Conservation (phyloP, 805 yeast genomes). For the Zygotorulaspora chibaensis region DNA sequence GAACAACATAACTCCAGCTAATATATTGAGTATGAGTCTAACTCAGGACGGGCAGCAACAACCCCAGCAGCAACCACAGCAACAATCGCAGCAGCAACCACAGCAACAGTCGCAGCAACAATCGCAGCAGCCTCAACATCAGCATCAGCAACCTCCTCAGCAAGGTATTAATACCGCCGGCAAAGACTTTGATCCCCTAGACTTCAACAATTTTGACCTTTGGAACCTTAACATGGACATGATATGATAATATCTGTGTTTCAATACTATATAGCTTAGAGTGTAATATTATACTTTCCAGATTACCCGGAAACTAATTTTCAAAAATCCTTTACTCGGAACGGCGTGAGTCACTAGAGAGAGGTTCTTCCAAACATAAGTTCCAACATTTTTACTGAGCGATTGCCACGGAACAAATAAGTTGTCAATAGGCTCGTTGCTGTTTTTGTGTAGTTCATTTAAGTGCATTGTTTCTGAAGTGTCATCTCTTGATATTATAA, state of each 20-base stretch:
- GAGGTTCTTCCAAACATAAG: too few relatives aligned
- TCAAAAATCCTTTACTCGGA: too few relatives aligned
- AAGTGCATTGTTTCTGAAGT: too few relatives aligned
- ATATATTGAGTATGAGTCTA: conserved; percentile 21
- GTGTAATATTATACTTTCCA: background rate
- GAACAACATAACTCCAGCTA: conserved; percentile 24
- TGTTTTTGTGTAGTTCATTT: too few relatives aligned
- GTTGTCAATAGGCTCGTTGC: background rate
- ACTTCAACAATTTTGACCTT: conserved; percentile 30
- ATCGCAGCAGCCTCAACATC: conserved; percentile 3
- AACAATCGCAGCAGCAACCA: conserved; percentile 6
- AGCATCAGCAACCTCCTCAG: conserved; percentile 4
- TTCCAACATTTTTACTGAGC: too few relatives aligned
- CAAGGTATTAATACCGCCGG: background rate
- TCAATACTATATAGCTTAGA: background rate
- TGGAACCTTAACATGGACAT: conserved; percentile 32
- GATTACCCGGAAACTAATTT: background rate
- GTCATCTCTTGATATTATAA: too few relatives aligned
- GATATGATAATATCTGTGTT: conserved; percentile 13
- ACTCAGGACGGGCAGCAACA: conserved; percentile 11
- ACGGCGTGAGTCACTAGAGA: too few relatives aligned
- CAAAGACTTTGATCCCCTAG: conserved; percentile 21
- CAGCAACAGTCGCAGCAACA: conserved; percentile 6
- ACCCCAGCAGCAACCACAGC: conserved; percentile 5
- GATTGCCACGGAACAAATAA: too few relatives aligned